Conservation (phyloP, 169 alveolate genomes). For the Plasmodium gaboni region DNA sequence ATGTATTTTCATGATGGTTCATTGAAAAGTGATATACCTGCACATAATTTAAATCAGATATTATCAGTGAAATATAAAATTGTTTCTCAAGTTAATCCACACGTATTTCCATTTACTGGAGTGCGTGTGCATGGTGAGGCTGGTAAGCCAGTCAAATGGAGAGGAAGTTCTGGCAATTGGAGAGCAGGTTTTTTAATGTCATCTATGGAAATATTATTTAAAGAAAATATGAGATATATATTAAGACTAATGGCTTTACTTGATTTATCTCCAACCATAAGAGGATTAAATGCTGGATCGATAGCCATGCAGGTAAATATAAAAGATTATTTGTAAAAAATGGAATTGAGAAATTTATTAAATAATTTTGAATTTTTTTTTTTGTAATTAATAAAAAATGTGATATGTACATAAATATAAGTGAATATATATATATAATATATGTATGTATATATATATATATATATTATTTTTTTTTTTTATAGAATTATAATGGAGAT, state of each 20-base stretch:
- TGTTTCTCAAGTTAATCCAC: conserved; percentile 81
- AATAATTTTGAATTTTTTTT: not conserved
- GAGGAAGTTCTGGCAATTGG: conserved; percentile 79
- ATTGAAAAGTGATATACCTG: conserved; percentile 80
- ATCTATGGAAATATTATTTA: conserved; percentile 77
- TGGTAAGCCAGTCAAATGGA: conserved; percentile 82
- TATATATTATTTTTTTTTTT: not conserved
- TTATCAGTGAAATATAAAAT: conserved; percentile 77
- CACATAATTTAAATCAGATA: conserved; percentile 64
- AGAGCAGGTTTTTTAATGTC: conserved; percentile 82
- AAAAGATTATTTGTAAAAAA: not conserved
- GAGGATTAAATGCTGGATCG: conserved; percentile 82
- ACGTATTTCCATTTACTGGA: conserved; percentile 81
- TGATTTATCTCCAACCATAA: conserved; percentile 80
- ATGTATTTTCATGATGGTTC: conserved; percentile 83
- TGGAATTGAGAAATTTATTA: not conserved
- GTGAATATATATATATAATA: not conserved
- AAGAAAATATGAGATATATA: conserved; percentile 78
- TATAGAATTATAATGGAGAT: conserved; percentile 83
- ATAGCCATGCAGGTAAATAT: conserved; percentile 79
- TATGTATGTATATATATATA: not conserved
- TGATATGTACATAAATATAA: not conserved
- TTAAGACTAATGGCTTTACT: conserved; percentile 81
- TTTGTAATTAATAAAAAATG: too few species aligned
- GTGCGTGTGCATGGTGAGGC: conserved; percentile 82